These are phyloP conservation scores for Fusarium lyarnte DNA, from an alignment of 2,329 filamentous ascomycete genomes.

Conservation along the genomic window DNA sequence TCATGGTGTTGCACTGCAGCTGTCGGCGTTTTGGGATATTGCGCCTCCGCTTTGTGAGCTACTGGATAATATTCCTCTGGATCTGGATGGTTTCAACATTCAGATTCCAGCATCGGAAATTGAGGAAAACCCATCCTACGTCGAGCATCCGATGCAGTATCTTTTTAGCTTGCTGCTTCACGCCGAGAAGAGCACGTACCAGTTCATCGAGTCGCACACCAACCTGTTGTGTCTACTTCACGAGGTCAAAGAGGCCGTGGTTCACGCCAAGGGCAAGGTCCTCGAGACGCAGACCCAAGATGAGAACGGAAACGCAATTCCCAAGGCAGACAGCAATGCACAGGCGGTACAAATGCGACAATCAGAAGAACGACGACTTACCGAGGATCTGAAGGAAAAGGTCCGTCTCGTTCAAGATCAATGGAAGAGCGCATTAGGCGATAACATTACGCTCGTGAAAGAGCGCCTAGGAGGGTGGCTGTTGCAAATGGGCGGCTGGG, in stretches of 20 bases:
- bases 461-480: slow-evolving; percentile 78
- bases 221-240: slow-evolving; percentile 91
- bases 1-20: slow-evolving; percentile 88
- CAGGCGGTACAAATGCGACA: slow-evolving; percentile 65
- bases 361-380: slow-evolving; percentile 77
- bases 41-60: slow-evolving; percentile 82
- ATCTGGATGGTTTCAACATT: slow-evolving; percentile 70
- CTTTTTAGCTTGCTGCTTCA: slow-evolving; percentile 86
- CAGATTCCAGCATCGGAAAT: slow-evolving; percentile 83
- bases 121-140: slow-evolving; percentile 86
- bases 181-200: slow-evolving; percentile 91
- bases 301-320: slow-evolving; percentile 46
- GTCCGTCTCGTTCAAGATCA: slow-evolving; percentile 90
- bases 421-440: slow-evolving; percentile 88
- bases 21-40: slow-evolving; percentile 98
- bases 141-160: slow-evolving; percentile 86
- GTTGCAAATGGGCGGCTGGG: slow-evolving; percentile 84
- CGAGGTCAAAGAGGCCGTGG: slow-evolving; percentile 84
- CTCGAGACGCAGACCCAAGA: slow-evolving; percentile 71
- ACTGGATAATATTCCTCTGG: slow-evolving; percentile 78
- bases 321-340: slow-evolving; percentile 48
- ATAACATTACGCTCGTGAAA: slow-evolving; percentile 77
- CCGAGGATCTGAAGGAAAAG: slow-evolving; percentile 91
- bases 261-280: slow-evolving; percentile 73
- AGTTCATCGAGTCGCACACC: slow-evolving; percentile 95